Evolutionary conservation across 139 green algal species (phyloP).

Genomic region (Yamagishiella unicocca): DNA sequence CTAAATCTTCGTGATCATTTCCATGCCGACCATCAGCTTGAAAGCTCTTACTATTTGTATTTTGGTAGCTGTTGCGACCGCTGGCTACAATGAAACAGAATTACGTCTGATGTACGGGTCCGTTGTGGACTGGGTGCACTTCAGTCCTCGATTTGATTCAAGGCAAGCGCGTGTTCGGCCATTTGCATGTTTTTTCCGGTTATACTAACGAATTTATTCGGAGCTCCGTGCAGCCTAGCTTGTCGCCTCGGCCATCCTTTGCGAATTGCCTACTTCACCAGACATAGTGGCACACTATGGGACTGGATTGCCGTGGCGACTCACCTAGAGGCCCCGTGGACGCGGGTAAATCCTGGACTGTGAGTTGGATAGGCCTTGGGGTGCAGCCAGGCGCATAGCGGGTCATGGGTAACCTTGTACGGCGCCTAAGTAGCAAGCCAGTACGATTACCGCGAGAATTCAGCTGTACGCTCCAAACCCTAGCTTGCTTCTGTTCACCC

Average conservation of each 20-base stretch:
- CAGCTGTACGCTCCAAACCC: no score
- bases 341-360: constrained; percentile 13
- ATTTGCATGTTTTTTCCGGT: background rate
- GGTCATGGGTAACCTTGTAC: no score
- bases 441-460: no score
- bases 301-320: constrained; percentile 34
- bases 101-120: constrained; percentile 22
- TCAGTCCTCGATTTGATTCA: constrained; percentile 7
- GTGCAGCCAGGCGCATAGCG: no score
- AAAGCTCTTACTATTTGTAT: background rate
- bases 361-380: no score
- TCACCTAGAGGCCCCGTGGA: constrained; percentile 7
- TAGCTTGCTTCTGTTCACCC: no score
- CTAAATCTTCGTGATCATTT: no score
- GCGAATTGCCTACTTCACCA: constrained; percentile 37
- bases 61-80: background rate
- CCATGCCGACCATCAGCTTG: background rate
- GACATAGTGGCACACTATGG: constrained; percentile 25
- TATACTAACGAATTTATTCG: background rate
- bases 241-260: background rate
- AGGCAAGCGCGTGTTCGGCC: background rate
- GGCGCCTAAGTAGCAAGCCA: no score
- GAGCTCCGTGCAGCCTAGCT: background rate
- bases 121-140: constrained; percentile 33
- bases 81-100: constrained; percentile 18